Evolutionary conservation across 176 grass and related monocot species (phyloP), one percentile per base, ranked within the genome.

Genomic region (Avena insularis): DNA sequence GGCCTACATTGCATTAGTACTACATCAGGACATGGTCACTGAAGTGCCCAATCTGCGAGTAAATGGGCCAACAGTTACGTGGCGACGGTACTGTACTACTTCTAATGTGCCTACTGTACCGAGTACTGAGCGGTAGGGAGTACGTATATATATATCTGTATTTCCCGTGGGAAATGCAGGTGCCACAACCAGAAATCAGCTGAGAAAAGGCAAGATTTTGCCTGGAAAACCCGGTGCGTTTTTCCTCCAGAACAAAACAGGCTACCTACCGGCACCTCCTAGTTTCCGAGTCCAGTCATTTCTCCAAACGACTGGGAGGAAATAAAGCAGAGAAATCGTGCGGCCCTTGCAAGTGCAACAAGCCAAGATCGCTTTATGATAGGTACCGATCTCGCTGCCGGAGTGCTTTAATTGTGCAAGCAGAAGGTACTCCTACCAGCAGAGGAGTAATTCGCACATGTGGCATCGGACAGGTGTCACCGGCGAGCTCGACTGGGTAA

Each of bases 391-490:
- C 20, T n/a, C 17, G 54, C 54, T 45, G 40, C 80, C 60, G 60
- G 49, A 59, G 50, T 55, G 85, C 40, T 25, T 88, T 84, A 43
- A 84, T 69, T 84, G 85, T 49, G 29, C 48, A 80, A 59, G 12
- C 75, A 79, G 35, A 80, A 56, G 67, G 85, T 87, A 91, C 89
- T 49, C 87, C 40, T 84, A 91, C 89, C 58, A 91, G 14, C 85
- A 50, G 54, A 20, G 49, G 69, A 87, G 77, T 91, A 84, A 91
- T 84, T 84, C 69, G 76, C 89, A 81, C 89, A 75, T 91, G 89
- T 75, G 40, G 81, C 4, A 66, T 27, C 19, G 64, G 57, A 71
- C 51, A 13, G 46, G 61, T 84, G 64, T 17, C 85, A 12, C 45
- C 19, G 7, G 6, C 71, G 3, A 84, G 35, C 31, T 74, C 47